phyloP scores from a whole-genome alignment of 768 basidiomycete species.

The Pulveroboletus sp. region DNA sequence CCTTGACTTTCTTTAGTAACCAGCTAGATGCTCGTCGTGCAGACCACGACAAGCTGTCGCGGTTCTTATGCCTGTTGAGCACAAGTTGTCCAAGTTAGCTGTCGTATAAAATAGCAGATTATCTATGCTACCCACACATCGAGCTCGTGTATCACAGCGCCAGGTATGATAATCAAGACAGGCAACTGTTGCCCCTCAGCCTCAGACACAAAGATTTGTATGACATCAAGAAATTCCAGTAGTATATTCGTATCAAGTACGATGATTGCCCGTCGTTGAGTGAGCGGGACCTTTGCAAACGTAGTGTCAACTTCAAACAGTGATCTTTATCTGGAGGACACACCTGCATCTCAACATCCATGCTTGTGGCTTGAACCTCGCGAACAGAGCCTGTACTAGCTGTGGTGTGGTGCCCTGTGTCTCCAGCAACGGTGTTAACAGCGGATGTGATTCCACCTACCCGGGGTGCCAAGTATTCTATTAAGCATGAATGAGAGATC shows the following conservation, averaged over 20 bases:
- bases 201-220: constrained; percentile 65
- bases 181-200: constrained; percentile 48
- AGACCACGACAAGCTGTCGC: constrained; percentile 50
- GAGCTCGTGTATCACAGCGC: constrained; percentile 73
- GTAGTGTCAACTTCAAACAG: background rate
- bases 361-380: constrained; percentile 53
- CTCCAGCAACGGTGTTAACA: background rate
- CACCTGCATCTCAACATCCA: constrained; percentile 77
- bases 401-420: constrained; percentile 1
- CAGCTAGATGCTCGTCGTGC: constrained; percentile 69
- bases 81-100: background rate
- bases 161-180: constrained; percentile 67
- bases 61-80: constrained; percentile 38
- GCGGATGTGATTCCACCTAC: constrained; percentile 6
- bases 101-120: background rate
- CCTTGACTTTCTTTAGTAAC: constrained; percentile 60
- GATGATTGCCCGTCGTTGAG: constrained; percentile 45
- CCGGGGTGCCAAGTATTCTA: background rate
- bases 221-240: constrained; percentile 59
- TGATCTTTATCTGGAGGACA: constrained; percentile 12
- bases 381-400: too few relatives aligned
- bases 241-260: constrained; percentile 82
- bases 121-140: constrained; percentile 51
- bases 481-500: background rate
- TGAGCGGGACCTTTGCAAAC: constrained; percentile 37